Conservation (phyloP, 306 rosid genomes). For the Cucumis melo region DNA sequence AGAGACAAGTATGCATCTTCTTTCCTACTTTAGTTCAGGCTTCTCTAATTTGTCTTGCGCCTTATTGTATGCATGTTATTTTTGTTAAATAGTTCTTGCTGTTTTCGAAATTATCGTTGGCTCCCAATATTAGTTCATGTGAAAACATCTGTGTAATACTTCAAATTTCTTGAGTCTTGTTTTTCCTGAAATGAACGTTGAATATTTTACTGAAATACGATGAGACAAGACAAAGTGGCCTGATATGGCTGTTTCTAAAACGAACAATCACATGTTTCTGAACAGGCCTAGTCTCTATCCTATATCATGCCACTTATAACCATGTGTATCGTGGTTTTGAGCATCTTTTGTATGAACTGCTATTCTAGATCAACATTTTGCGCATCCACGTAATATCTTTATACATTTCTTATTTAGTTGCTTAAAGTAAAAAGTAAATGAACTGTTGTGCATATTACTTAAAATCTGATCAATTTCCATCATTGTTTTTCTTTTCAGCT, state of each 20-base stretch:
- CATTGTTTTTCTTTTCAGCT: neutral
- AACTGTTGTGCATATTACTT: neutral
- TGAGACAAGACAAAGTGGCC: neutral
- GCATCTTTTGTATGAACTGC: neutral
- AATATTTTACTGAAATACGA: neutral
- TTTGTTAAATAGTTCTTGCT: neutral
- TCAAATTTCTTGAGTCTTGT: neutral
- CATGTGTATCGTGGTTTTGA: neutral
- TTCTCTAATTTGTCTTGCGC: neutral
- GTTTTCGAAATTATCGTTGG: neutral
- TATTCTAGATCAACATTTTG: neutral
- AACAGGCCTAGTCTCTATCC: neutral
- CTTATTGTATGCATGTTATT: neutral
- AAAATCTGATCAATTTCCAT: neutral
- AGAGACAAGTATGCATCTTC: constrained; percentile 59
- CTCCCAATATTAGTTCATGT: neutral
- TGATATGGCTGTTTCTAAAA: neutral
- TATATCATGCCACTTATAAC: neutral
- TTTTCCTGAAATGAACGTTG: neutral
- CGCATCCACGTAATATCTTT: neutral
- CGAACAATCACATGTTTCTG: neutral
- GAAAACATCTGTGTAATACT: neutral
- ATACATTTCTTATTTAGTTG: neutral
- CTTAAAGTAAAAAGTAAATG: neutral
- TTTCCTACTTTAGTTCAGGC: neutral